These are phyloP conservation scores for Polytrichum formosum DNA, from an alignment of 225 moss, liverwort and hornwort genomes.

Conservation along the genomic window DNA sequence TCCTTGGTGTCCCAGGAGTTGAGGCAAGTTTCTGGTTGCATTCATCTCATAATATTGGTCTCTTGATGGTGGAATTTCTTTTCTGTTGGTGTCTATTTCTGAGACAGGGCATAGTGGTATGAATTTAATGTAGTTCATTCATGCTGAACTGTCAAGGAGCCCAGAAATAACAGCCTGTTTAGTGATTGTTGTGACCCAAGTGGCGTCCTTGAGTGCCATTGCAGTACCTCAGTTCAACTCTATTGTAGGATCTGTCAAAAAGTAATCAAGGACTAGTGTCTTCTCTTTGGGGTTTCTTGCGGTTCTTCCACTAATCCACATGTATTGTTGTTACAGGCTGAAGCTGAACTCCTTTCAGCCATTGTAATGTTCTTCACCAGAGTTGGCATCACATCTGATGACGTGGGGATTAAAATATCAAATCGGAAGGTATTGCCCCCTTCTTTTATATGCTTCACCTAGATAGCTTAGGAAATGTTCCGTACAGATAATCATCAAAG, in stretches of 20 bases:
- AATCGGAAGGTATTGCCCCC: slow-evolving; percentile 68
- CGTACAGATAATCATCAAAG: no score
- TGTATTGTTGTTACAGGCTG: slow-evolving; percentile 51
- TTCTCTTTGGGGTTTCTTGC: no score
- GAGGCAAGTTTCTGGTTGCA: slow-evolving; percentile 41
- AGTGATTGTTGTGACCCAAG: no score
- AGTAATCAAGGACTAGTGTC: no score
- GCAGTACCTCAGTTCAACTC: no score
- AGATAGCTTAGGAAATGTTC: no score
- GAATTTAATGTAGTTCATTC: neutral
- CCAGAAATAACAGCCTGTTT: neutral
- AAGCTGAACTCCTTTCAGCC: slow-evolving; percentile 86
- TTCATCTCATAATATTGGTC: neutral
- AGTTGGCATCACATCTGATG: slow-evolving; percentile 68
- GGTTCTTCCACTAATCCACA: no score
- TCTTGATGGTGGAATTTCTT: no score
- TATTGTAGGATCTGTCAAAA: no score
- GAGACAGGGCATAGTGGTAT: no score
- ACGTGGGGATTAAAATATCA: slow-evolving; percentile 81
- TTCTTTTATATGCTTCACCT: neutral
- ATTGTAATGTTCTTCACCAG: slow-evolving; percentile 74
- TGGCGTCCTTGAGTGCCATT: no score
- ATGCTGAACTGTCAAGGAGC: neutral
- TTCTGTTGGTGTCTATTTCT: no score
- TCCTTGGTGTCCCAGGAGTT: slow-evolving; percentile 80